phyloP scores from a whole-genome alignment of 1,284 basidiomycete species.

The Leccinum fallax region DNA sequence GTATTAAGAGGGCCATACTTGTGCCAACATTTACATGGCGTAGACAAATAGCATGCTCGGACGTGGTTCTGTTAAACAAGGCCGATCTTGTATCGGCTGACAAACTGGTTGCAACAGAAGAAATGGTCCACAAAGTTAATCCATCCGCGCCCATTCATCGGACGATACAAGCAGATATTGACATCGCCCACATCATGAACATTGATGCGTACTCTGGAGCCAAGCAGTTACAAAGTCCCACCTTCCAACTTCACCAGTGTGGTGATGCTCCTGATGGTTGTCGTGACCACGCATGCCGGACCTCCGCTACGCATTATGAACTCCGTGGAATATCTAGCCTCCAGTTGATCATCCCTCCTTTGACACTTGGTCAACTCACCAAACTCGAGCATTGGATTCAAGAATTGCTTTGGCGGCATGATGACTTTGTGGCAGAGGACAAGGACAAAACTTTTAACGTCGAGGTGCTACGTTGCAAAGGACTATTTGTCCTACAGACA shows the following conservation, averaged over 20 bases:
- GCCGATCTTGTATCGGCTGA: constrained; percentile 64
- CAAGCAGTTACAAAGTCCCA: constrained; percentile 32
- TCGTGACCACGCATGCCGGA: constrained; percentile 11
- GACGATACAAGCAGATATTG: constrained; percentile 70
- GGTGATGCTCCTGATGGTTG: constrained; percentile 32
- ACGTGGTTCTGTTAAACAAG: constrained; percentile 91
- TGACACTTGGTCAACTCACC: constrained; percentile 49
- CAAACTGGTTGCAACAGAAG: constrained; percentile 50
- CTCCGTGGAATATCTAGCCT: constrained; percentile 74
- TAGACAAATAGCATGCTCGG: constrained; percentile 89
- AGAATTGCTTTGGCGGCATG: constrained; percentile 75
- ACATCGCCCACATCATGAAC: constrained; percentile 74
- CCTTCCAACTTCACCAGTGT: constrained; percentile 29
- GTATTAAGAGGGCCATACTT: constrained; percentile 14
- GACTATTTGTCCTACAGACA: constrained; percentile 58
- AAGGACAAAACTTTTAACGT: constrained; percentile 30
- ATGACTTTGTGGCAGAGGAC: constrained; percentile 24
- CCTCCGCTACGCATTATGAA: constrained; percentile 54
- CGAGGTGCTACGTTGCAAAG: constrained; percentile 83
- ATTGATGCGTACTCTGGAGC: constrained; percentile 69
- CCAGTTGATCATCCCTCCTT: constrained; percentile 63
- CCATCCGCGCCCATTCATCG: constrained; percentile 72
- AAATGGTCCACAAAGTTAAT: constrained; percentile 71
- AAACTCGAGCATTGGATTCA: constrained; percentile 79
- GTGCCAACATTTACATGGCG: constrained; percentile 2